These are phyloP conservation scores for Hirschioporus abietinus DNA, from an alignment of 768 basidiomycete species.

Conservation along the genomic window DNA sequence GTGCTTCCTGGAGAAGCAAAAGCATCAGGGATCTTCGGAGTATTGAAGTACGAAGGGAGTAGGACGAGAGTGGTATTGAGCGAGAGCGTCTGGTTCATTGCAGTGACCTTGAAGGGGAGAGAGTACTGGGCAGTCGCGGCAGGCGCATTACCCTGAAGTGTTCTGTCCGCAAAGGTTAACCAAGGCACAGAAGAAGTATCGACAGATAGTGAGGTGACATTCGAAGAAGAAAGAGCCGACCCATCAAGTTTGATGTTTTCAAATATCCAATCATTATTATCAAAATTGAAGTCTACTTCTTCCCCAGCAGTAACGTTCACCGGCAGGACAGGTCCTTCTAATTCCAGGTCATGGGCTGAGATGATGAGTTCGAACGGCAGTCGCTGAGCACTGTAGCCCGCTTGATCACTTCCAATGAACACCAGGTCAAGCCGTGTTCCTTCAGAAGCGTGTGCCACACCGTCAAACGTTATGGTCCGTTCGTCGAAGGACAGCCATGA, in stretches of 20 bases:
- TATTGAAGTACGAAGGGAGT: constrained; percentile 68
- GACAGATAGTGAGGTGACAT: constrained; percentile 53
- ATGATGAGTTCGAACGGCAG: constrained; percentile 64
- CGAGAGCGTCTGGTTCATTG: constrained; percentile 62
- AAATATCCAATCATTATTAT: constrained; percentile 41
- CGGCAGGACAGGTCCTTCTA: constrained; percentile 42
- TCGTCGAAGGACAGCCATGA: constrained; percentile 71
- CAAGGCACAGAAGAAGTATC: constrained; percentile 48
- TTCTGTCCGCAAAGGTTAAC: constrained; percentile 54
- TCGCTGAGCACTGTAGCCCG: constrained; percentile 59
- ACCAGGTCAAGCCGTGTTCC: constrained; percentile 42
- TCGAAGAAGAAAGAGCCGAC: constrained; percentile 44
- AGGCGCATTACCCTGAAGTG: constrained; percentile 45
- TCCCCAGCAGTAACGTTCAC: constrained; percentile 66
- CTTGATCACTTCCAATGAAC: constrained; percentile 66
- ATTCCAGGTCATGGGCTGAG: constrained; percentile 62
- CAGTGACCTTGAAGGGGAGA: constrained; percentile 58
- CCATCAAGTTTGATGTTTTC: constrained; percentile 61
- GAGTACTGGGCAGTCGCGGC: constrained; percentile 55
- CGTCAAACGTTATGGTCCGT: constrained; percentile 66
- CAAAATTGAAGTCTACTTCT: constrained; percentile 46
- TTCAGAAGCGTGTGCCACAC: constrained; percentile 52
- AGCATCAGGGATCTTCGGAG: constrained; percentile 50
- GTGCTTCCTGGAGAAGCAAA: constrained; percentile 44
- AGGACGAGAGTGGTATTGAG: constrained; percentile 62